These are phyloP conservation scores for Galeopsis tetrahit DNA, from an alignment of 257 asterid species.

Conservation along the genomic window DNA sequence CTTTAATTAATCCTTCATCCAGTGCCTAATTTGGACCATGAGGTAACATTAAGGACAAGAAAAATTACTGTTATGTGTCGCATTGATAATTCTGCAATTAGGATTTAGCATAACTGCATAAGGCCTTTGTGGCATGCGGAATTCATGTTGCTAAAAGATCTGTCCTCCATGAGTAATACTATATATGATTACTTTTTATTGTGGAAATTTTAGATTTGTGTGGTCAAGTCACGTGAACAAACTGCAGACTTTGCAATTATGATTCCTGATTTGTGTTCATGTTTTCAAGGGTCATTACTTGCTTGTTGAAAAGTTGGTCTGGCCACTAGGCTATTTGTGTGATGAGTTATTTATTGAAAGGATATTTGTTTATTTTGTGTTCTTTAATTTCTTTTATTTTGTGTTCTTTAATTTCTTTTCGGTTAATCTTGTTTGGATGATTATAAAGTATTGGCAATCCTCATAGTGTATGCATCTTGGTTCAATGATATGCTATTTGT, in stretches of 20 bases:
- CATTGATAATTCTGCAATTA: neutral
- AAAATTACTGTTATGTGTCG: neutral
- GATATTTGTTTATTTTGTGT: neutral
- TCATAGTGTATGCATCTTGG: neutral
- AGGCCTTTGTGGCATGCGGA: neutral
- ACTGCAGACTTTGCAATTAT: neutral
- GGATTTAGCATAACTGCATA: neutral
- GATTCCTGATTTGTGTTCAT: conserved; percentile 11
- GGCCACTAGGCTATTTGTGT: conserved; percentile 11
- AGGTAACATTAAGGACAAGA: conserved; percentile 4
- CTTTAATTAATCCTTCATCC: neutral
- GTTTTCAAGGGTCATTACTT: conserved; percentile 7
- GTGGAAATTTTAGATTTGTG: conserved; percentile 7
- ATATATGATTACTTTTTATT: neutral
- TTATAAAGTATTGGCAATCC: conserved; percentile 7
- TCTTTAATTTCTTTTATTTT: neutral
- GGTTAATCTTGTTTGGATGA: neutral
- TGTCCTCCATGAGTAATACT: conserved; percentile 3
- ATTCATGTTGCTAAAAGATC: neutral
- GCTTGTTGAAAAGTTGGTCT: conserved; percentile 18
- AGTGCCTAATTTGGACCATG: conserved; percentile 13
- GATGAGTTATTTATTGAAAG: conserved; percentile 2
- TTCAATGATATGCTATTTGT: conserved; percentile 10
- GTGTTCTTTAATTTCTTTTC: neutral
- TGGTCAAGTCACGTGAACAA: neutral